phyloP scores from a whole-genome alignment of 768 basidiomycete species.

The Rhodotorula diobovata region DNA sequence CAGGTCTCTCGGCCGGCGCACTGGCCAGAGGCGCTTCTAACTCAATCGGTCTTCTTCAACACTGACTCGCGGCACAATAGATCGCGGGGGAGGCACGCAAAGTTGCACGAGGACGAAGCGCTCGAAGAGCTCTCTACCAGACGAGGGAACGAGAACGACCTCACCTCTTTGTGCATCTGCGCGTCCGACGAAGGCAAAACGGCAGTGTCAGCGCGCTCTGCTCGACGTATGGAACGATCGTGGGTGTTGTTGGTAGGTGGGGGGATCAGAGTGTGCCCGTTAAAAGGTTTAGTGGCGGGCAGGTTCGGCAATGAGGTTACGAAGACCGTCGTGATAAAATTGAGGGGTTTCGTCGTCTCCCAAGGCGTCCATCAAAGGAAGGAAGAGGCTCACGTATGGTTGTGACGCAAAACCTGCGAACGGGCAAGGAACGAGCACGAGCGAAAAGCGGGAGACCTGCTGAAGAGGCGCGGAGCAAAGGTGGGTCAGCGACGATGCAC shows the following conservation, averaged over 20 bases:
- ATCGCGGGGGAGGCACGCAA: neutral
- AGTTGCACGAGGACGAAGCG: neutral
- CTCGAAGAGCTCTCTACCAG: neutral
- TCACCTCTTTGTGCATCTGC: neutral
- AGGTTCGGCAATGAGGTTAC: conserved; percentile 29
- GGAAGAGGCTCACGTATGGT: neutral
- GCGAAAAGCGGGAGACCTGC: neutral
- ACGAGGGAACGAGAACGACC: neutral
- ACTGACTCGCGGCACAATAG: too few relatives aligned
- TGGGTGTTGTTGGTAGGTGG: neutral
- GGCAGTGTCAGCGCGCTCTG: neutral
- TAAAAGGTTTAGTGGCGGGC: conserved; percentile 32
- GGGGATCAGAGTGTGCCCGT: conserved; percentile 28
- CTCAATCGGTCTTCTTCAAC: too few relatives aligned
- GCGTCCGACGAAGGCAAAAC: too few relatives aligned
- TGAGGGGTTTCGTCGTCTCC: conserved; percentile 35
- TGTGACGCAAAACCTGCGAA: neutral
- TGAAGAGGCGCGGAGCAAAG: neutral
- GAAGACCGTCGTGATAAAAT: conserved; percentile 38
- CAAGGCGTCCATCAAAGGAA: neutral
- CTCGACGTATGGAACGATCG: neutral
- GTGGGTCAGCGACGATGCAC: neutral
- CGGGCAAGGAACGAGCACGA: neutral
- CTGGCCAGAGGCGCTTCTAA: too few relatives aligned
- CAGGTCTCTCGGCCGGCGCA: too few relatives aligned